phyloP scores from a whole-genome alignment of 768 basidiomycete species.

The Mrakia blollopis region DNA sequence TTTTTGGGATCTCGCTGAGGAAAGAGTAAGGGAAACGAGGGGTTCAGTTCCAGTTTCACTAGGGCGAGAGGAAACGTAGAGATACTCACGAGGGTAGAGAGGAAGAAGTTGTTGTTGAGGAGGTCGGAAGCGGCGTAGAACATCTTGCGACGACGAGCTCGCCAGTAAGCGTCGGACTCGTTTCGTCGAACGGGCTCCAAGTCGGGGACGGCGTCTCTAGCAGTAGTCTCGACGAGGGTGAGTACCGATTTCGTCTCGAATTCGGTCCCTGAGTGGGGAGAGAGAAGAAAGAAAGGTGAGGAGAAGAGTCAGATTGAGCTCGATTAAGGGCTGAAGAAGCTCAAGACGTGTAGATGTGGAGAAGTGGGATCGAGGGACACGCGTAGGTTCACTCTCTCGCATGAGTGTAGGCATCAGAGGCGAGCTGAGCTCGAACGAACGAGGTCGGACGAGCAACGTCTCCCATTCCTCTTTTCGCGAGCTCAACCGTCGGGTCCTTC shows the following conservation, averaged over 20 bases:
- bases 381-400: too few species aligned
- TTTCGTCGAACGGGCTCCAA: background rate
- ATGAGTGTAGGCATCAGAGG: too few species aligned
- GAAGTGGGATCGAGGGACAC: background rate
- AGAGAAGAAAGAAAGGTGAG: background rate
- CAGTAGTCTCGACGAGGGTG: background rate
- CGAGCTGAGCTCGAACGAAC: too few species aligned
- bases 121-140: constrained; percentile 45
- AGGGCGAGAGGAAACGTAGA: background rate
- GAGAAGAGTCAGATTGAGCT: background rate
- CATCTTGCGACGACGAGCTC: background rate
- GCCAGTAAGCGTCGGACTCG: background rate
- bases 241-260: background rate
- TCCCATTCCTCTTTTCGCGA: background rate
- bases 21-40: background rate
- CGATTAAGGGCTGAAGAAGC: background rate
- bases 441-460: background rate
- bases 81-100: constrained; percentile 71
- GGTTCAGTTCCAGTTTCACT: too few species aligned
- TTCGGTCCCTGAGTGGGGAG: background rate
- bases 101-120: constrained; percentile 92
- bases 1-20: background rate
- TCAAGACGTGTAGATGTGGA: background rate
- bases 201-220: background rate
- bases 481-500: background rate